Conservation (phyloP, 2,329 filamentous ascomycete genomes). For the Phyllosticta paracitricarpa region DNA sequence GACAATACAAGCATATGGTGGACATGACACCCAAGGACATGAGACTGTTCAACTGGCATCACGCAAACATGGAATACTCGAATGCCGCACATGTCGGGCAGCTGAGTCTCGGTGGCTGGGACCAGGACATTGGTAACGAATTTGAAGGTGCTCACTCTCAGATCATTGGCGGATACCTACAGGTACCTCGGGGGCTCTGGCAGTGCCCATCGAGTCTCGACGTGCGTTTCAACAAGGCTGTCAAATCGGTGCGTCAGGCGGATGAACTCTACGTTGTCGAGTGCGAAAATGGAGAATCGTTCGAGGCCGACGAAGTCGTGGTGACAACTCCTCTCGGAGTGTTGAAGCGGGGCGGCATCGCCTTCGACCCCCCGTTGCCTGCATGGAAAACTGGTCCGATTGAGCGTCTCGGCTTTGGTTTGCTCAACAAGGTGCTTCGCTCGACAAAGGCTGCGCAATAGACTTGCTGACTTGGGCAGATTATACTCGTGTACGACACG, state of each 20-base stretch:
- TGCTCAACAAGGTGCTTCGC: conserved; percentile 68
- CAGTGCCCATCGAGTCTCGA: conserved; percentile 67
- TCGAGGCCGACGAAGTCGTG: conserved; percentile 85
- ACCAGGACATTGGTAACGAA: conserved; percentile 95
- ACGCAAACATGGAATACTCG: conserved; percentile 95
- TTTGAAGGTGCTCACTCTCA: conserved; percentile 93
- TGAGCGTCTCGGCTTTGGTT: conserved; percentile 75
- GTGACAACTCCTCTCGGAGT: conserved; percentile 86
- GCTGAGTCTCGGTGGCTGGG: conserved; percentile 84
- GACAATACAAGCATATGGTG: conserved; percentile 74
- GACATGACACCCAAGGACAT: conserved; percentile 79
- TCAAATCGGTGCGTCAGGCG: conserved; percentile 61
- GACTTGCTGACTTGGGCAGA: conserved; percentile 19
- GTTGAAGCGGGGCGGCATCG: conserved; percentile 68
- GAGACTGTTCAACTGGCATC: conserved; percentile 91
- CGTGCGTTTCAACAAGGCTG: conserved; percentile 61
- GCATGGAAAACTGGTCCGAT: conserved; percentile 76
- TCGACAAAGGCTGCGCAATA: neutral
- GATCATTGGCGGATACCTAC: conserved; percentile 87
- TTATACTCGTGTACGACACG: conserved; percentile 78
- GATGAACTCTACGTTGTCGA: conserved; percentile 42
- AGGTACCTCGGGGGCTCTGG: conserved; percentile 78
- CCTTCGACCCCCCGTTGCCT: conserved; percentile 87
- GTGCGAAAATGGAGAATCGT: conserved; percentile 64
- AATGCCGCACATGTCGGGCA: conserved; percentile 83